Evolutionary conservation across 495 filamentous ascomycete species (phyloP).

Genomic region (Viridothelium virens): DNA sequence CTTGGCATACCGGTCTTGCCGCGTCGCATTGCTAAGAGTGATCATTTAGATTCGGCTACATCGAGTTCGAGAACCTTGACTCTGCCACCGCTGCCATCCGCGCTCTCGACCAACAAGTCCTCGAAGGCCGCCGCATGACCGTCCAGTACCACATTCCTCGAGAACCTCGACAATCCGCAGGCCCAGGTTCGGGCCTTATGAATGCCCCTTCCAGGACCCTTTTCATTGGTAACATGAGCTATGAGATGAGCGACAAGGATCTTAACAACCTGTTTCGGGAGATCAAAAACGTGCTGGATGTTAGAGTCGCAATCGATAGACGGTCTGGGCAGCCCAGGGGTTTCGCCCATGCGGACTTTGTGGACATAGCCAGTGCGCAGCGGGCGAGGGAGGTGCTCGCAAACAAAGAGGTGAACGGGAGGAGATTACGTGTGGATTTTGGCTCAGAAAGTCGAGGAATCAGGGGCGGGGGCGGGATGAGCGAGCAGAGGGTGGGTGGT

Average conservation of each 20-base stretch:
- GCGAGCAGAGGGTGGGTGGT: neutral
- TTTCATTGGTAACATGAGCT: constrained; percentile 85
- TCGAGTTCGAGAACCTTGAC: constrained; percentile 54
- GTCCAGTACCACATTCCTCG: constrained; percentile 44
- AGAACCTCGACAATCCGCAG: constrained; percentile 7
- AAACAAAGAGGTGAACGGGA: constrained; percentile 55
- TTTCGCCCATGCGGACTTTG: constrained; percentile 86
- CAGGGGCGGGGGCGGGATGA: neutral
- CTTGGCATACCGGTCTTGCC: constrained; percentile 7
- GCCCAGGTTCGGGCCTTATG: constrained; percentile 11
- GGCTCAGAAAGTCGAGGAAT: constrained; percentile 21
- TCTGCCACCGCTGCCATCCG: constrained; percentile 54
- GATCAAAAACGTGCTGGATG: constrained; percentile 64
- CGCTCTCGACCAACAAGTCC: constrained; percentile 58
- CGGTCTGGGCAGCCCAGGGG: constrained; percentile 79
- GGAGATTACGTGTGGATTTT: constrained; percentile 61
- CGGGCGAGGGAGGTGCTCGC: constrained; percentile 50
- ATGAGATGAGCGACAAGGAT: constrained; percentile 81
- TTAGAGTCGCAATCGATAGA: constrained; percentile 84
- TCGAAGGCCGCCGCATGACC: constrained; percentile 68
- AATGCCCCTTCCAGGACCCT: constrained; percentile 55
- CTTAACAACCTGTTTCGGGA: constrained; percentile 72
- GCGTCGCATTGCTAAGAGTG: neutral
- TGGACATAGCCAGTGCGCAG: constrained; percentile 53
- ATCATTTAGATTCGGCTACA: constrained; percentile 63